Base-by-base conservation (phyloP, 805 yeast genomes). In the Candida vaughaniae region DNA sequence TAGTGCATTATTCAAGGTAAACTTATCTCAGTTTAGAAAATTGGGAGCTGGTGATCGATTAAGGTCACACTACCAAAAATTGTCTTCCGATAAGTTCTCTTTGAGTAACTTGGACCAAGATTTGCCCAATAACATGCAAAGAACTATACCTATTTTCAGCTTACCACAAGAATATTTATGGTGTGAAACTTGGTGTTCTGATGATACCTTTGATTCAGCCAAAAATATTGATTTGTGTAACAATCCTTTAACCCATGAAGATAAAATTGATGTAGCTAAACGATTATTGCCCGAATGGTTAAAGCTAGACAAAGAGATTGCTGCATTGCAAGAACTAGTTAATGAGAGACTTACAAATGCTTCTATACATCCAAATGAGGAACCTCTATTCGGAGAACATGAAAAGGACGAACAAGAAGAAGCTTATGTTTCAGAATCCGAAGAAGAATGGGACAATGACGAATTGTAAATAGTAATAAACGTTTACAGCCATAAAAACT, bases 161-260 rank as follows among this genome's bases (percentile, higher is more conserved):
- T 64, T 87, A 29, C 85, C 88, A 3, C 82, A 82, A 47, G 90
- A 85, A 30, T 87, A 95, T 95, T 64, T 86, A 25, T 88, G 95
- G 95, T 88, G 95, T 61, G 95, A 87, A 53, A 87, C 95, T 0
- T 87, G 95, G 95, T 85, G 95, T 57, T 70, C 80, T 20, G 85
- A 80, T 45, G 82, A 73, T 33, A 64, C 77, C 22, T 60, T 82
- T 40, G 56, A 55, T 36, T 62, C 64, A 0, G 95, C 95, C 2
- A 84, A 80, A 55, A 83, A 90, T 8, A 84, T 87, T 43, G 95
- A 87, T 51, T 62, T 87, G 43, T 87, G 95, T 61, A 84, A 84
- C 56, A 86, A 88, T 50, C 95, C 95, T 2, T 55, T 83, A 38
- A 82, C 93, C 0, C 82, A 82, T 48, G 95, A 87, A 52, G 81